Conservation (phyloP, 2,329 filamentous ascomycete genomes). For the Aaosphaeria arxii region DNA sequence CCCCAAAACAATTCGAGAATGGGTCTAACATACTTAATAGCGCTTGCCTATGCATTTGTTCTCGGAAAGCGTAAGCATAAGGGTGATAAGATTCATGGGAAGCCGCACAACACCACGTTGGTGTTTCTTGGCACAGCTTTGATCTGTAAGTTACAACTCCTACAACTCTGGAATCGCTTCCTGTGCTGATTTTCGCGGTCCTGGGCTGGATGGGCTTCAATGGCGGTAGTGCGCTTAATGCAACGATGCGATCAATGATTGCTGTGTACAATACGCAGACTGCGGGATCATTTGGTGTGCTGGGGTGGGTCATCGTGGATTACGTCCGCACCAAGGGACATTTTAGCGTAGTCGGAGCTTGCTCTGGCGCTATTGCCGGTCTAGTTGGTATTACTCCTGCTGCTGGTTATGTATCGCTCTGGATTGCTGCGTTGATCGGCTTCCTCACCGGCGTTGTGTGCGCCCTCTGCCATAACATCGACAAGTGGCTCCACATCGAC, state of each 20-base stretch:
- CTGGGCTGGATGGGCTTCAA: slow-evolving; percentile 63
- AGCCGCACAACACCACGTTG: slow-evolving; percentile 61
- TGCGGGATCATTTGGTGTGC: slow-evolving; percentile 52
- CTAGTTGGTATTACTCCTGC: slow-evolving; percentile 61
- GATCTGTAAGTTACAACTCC: slow-evolving; percentile 60
- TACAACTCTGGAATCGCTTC: too few species aligned
- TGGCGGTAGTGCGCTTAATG: slow-evolving; percentile 54
- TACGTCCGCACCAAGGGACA: slow-evolving; percentile 51
- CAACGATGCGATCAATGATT: slow-evolving; percentile 52
- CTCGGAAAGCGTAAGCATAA: slow-evolving; percentile 57
- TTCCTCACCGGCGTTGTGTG: slow-evolving; percentile 55
- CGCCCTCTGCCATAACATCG: slow-evolving; percentile 49
- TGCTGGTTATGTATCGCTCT: slow-evolving; percentile 52
- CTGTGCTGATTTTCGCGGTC: too few species aligned
- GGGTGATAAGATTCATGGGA: slow-evolving; percentile 49
- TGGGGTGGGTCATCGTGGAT: slow-evolving; percentile 55
- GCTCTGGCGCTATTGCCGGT: slow-evolving; percentile 57
- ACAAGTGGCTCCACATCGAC: slow-evolving; percentile 55
- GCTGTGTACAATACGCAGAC: slow-evolving; percentile 59
- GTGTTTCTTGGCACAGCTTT: slow-evolving; percentile 63
- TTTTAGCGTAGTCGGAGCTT: slow-evolving; percentile 56
- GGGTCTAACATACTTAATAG: slow-evolving; percentile 28
- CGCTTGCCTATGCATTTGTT: slow-evolving; percentile 62
- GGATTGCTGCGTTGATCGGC: slow-evolving; percentile 55
- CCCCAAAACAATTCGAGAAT: background rate